phyloP scores from a whole-genome alignment of 2,329 filamentous ascomycete genomes.

The Bertia moriformis region DNA sequence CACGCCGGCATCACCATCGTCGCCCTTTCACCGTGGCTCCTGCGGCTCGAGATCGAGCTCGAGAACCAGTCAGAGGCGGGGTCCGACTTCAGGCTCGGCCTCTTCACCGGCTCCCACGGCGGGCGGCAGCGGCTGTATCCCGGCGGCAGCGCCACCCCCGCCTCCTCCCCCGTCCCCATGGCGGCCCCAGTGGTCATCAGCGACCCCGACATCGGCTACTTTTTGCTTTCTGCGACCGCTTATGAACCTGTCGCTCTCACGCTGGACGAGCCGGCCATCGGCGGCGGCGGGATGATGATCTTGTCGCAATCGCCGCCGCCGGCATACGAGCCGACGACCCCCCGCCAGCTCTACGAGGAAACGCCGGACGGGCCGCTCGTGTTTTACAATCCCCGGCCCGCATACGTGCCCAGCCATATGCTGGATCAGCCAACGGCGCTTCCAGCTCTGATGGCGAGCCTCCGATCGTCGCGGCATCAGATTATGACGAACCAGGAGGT shows the following conservation, averaged over 20 bases:
- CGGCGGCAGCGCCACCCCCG: conserved; percentile 1
- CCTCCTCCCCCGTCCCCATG: no score
- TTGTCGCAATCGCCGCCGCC: conserved; percentile 11
- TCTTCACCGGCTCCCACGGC: conserved; percentile 11
- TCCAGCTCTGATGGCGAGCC: no score
- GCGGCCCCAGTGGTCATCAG: conserved; percentile 34
- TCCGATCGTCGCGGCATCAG: no score
- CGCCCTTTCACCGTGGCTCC: conserved; percentile 39
- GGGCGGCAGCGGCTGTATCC: background rate
- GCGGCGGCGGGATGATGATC: conserved; percentile 13
- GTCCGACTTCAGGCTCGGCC: conserved; percentile 24
- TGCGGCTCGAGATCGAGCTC: conserved; percentile 39
- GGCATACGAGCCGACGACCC: conserved; percentile 8
- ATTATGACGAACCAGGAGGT: conserved; percentile 37
- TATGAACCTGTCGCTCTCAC: conserved; percentile 31
- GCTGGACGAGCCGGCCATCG: conserved; percentile 29
- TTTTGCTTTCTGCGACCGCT: conserved; percentile 32
- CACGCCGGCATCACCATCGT: conserved; percentile 34
- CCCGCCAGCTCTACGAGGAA: conserved; percentile 15
- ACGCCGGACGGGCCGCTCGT: conserved; percentile 23
- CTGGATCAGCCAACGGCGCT: conserved; percentile 22
- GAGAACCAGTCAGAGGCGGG: conserved; percentile 31
- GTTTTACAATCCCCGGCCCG: conserved; percentile 21
- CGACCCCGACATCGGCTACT: conserved; percentile 39
- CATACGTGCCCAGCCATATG: conserved; percentile 23